phyloP scores from a whole-genome alignment of 116 monocot species.

The Papilionanthe hybrid region DNA sequence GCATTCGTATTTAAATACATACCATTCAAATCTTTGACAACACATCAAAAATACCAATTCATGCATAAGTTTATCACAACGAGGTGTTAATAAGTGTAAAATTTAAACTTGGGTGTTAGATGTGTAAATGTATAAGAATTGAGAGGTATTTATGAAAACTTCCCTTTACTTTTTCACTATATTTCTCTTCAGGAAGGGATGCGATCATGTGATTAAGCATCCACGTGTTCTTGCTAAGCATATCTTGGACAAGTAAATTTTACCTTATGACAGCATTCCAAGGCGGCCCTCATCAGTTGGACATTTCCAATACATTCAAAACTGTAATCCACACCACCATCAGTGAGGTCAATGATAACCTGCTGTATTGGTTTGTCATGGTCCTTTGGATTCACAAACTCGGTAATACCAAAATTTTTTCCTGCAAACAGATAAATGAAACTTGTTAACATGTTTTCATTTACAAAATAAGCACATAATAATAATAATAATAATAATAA shows the following conservation, averaged over 20 bases:
- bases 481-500: background rate
- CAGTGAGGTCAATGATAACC: conserved; percentile 86
- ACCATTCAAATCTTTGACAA: no score
- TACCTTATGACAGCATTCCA: conserved; percentile 99
- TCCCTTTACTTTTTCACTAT: background rate
- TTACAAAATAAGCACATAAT: no score
- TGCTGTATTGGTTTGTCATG: conserved; percentile 94
- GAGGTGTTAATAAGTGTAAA: no score
- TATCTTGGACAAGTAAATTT: background rate
- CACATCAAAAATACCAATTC: no score
- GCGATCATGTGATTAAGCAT: no score
- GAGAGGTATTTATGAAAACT: background rate
- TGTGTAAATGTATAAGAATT: no score
- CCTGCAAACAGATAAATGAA: conserved; percentile 40
- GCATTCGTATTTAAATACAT: no score
- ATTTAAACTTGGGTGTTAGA: no score
- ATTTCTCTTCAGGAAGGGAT: no score
- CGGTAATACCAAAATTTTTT: conserved; percentile 88
- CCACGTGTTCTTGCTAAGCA: no score
- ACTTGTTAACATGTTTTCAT: background rate
- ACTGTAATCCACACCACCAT: conserved; percentile 99
- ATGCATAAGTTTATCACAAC: no score
- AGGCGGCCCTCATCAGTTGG: conserved; percentile 84
- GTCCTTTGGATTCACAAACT: conserved; percentile 94
- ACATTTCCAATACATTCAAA: conserved; percentile 99